A percentile compares a stretch with the other conserved stretches of the same genome.
Conservation (phyloP, 148 eudicot genomes). For the Rhododendron griersonianum region DNA sequence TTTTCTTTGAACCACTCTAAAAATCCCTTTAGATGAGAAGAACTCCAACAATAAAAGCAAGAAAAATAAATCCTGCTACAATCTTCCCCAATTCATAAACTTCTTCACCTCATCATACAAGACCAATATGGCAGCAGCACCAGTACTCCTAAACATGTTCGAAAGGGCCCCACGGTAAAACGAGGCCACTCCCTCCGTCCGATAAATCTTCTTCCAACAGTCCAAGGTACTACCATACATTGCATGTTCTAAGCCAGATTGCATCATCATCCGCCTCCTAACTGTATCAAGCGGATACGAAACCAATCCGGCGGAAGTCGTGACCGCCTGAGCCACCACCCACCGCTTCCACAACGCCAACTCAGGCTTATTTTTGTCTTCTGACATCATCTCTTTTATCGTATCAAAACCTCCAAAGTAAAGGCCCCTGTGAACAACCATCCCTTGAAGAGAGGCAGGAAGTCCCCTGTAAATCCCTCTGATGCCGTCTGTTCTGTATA, state of each 20-base stretch:
- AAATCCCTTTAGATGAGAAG: neutral
- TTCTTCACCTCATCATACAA: constrained; percentile 87
- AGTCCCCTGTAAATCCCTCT: constrained; percentile 85
- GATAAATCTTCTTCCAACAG: constrained; percentile 88
- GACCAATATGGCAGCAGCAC: constrained; percentile 94
- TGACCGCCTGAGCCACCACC: constrained; percentile 80
- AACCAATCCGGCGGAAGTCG: constrained; percentile 81
- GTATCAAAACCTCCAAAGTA: constrained; percentile 98
- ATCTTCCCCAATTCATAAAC: constrained; percentile 51
- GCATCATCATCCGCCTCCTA: constrained; percentile 98
- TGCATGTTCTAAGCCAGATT: constrained; percentile 63
- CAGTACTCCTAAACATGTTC: constrained; percentile 85
- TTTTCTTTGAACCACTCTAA: constrained; percentile 10
- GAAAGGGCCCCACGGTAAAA: constrained; percentile 93
- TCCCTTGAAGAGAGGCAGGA: constrained; percentile 95
- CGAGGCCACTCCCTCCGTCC: constrained; percentile 57
- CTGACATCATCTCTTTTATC: constrained; percentile 59
- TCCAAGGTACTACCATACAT: constrained; percentile 71
- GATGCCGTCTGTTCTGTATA: constrained; percentile 54
- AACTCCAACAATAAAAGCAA: neutral
- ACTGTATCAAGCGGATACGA: constrained; percentile 95
- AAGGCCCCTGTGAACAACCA: constrained; percentile 80
- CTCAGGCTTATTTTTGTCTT: constrained; percentile 44
- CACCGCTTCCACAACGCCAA: constrained; percentile 87
- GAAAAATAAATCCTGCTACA: constrained; percentile 10